Base-by-base conservation (phyloP, 176 grass and related monocot genomes). In the Areca catechu region DNA sequence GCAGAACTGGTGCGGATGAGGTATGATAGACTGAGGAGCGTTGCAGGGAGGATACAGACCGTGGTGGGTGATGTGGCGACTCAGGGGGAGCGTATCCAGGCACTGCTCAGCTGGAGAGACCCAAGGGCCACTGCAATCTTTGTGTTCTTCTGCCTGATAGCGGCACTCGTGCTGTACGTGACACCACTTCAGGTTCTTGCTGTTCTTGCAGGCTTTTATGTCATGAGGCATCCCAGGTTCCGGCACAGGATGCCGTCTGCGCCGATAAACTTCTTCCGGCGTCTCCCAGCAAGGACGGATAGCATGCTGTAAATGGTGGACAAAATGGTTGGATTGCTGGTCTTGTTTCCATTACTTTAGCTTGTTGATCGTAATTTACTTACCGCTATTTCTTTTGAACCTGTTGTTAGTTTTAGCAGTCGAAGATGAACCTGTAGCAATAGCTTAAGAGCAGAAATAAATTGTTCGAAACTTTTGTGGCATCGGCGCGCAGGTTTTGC, bases 81-180 rank as follows among this genome's bases (percentile, higher is more conserved):
- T 49, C 94, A 98, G 65, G 94, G 94, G 56, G 94, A 98, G 78
- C 92, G 84, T 57, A 47, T 98, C 53, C 88, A 98, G 28, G 76
- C 94, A 51, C 57, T 98, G 67, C 88, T 98, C 60, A 93, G 94
- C 81, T 98, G 94, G 94, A 79, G 94, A 58, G 94, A 98, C 22
- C 88, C 94, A 30, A 75, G 94, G 63, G 94, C 94, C 30, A 98
- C 81, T 12, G 27, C 79, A 37, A 76, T 93, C 30, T 98, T 98
- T 80, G 81, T 93, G 62, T 69, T 98, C 0, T 89, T 98, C 58
- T 98, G 84, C 63, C 78, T 98, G 43, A 74, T 83, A 23, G 79
- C 84, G 4, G 88, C 94, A 24, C 56, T 98, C 50, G 84, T 74
- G 30, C 58, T 98, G 50, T 98, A 98, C 50, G 76, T 83, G n/a